phyloP scores from a whole-genome alignment of 192 early-diverging fungal species.

The Coemansia sp. region DNA sequence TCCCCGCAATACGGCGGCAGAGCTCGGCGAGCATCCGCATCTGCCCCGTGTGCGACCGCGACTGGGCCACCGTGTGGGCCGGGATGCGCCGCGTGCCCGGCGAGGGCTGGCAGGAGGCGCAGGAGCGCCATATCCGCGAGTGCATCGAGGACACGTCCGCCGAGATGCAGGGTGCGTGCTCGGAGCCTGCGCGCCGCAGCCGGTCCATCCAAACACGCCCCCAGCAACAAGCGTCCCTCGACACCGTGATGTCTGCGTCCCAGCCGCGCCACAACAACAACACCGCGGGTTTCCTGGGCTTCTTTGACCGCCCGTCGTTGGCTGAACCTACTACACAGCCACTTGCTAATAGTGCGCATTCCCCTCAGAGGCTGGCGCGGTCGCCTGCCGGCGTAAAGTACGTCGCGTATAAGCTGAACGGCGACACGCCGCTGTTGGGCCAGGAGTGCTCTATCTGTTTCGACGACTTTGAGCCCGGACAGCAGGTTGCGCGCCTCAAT shows the following conservation, averaged over 20 bases:
- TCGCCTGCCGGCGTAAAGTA: conserved; percentile 42
- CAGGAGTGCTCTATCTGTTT: conserved; percentile 94
- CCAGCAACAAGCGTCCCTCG: neutral
- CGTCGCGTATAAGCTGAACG: conserved; percentile 57
- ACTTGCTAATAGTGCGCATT: neutral
- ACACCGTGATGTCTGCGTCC: neutral
- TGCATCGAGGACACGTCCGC: conserved; percentile 45
- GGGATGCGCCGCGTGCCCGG: conserved; percentile 32
- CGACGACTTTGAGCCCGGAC: conserved; percentile 83
- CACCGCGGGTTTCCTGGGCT: neutral
- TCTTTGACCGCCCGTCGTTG: conserved; percentile 40
- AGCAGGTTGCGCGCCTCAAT: conserved; percentile 77
- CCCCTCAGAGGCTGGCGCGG: conserved; percentile 1
- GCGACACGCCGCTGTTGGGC: conserved; percentile 61
- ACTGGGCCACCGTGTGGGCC: conserved; percentile 42
- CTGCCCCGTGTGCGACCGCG: conserved; percentile 42
- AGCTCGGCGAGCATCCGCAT: conserved; percentile 38
- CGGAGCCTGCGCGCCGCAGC: conserved; percentile 18
- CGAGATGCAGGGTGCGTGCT: conserved; percentile 35
- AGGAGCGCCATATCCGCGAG: conserved; percentile 44
- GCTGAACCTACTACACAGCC: neutral
- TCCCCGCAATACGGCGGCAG: neutral
- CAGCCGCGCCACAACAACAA: neutral
- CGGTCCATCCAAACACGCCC: conserved; percentile 18
- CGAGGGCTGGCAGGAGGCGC: conserved; percentile 50